Conservation (phyloP, 768 basidiomycete genomes). For the Lactifluus piperatus region DNA sequence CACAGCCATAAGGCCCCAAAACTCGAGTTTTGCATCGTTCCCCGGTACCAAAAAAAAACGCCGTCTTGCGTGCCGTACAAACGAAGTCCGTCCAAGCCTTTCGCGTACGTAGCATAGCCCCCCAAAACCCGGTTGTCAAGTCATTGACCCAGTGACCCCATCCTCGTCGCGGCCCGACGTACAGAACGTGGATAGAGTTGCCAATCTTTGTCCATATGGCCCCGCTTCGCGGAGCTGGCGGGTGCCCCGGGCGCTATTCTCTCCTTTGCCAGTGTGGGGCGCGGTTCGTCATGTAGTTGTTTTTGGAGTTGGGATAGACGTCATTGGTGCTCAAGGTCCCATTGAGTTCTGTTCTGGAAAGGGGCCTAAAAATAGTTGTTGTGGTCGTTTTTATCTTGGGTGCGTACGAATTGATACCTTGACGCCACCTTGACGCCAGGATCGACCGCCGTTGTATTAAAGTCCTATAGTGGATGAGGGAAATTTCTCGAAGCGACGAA, state of each 20-base stretch:
- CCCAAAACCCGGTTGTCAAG: conserved; percentile 34
- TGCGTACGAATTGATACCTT: conserved; percentile 48
- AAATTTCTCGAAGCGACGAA: conserved; percentile 25
- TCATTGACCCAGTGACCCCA: conserved; percentile 31
- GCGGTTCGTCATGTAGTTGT: background rate
- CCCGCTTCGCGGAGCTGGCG: conserved; percentile 18
- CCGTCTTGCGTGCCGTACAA: conserved; percentile 59
- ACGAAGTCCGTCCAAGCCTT: no score
- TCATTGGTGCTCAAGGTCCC: conserved; percentile 53
- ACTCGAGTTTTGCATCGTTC: conserved; percentile 46
- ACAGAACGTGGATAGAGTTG: conserved; percentile 47
- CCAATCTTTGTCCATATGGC: conserved; percentile 38
- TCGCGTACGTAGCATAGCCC: conserved; percentile 37
- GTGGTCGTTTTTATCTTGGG: conserved; percentile 32
- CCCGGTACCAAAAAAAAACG: conserved; percentile 55
- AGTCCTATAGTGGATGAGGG: conserved; percentile 40
- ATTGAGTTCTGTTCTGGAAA: background rate
- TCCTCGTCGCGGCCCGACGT: conserved; percentile 20
- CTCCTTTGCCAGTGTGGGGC: conserved; percentile 4
- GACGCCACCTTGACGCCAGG: conserved; percentile 51
- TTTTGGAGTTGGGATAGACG: conserved; percentile 22
- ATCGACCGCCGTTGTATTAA: conserved; percentile 37
- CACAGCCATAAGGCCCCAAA: conserved; percentile 49
- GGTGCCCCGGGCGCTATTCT: background rate
- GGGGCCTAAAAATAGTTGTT: conserved; percentile 23